phyloP scores from a whole-genome alignment of 345 rosid genomes.

The Salix exigua region DNA sequence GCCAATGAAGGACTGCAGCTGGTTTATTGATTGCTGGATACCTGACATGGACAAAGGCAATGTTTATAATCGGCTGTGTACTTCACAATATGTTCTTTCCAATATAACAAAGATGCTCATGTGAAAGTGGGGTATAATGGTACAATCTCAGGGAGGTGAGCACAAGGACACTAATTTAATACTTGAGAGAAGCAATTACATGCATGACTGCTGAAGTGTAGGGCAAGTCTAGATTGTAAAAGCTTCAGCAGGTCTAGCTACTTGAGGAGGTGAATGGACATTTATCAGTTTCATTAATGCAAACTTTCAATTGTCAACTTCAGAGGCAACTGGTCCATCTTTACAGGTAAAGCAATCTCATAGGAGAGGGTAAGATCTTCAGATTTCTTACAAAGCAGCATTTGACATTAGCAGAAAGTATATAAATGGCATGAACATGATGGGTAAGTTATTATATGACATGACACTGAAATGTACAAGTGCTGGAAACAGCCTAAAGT shows the following conservation, averaged over 20 bases:
- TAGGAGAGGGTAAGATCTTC: background rate
- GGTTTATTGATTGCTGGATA: slow-evolving; percentile 99
- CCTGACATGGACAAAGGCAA: slow-evolving; percentile 45
- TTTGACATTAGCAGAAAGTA: background rate
- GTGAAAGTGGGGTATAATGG: background rate
- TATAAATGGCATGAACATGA: background rate
- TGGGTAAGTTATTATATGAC: background rate
- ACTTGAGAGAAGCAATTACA: background rate
- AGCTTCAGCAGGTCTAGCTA: background rate
- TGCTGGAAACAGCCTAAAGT: background rate
- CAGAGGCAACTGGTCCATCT: background rate
- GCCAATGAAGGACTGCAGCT: slow-evolving; percentile 98
- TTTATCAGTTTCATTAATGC: background rate
- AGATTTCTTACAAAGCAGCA: background rate
- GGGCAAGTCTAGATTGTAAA: background rate
- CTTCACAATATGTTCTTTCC: no score
- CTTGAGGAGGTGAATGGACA: background rate
- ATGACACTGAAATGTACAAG: background rate
- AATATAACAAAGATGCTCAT: no score
- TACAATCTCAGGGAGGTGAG: background rate
- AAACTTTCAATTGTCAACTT: background rate
- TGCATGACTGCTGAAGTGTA: background rate
- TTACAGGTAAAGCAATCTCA: background rate
- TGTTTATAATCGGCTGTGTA: no score
- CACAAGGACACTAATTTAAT: background rate